Evolutionary conservation across 306 rosid species (phyloP).

Genomic region (Myrica gale): DNA sequence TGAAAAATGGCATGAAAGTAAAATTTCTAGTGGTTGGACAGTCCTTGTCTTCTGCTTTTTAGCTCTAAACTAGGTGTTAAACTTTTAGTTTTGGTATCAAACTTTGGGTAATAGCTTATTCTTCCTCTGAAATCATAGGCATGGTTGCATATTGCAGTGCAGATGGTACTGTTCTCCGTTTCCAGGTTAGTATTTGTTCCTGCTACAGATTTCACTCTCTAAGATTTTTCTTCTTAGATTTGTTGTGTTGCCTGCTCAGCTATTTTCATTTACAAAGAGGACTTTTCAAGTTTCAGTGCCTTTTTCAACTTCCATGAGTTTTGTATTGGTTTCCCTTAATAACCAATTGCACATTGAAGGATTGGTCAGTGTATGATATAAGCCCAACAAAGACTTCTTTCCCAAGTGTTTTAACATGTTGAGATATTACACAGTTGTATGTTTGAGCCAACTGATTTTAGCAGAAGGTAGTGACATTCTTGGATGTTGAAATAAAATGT

Average conservation of each 20-base stretch:
- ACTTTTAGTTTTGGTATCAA: neutral
- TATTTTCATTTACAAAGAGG: neutral
- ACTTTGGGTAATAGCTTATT: neutral
- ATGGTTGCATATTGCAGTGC: conserved; percentile 85
- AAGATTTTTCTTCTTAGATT: conserved; percentile 9
- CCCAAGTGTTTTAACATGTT: neutral
- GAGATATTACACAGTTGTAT: neutral
- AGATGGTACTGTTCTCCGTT: conserved; percentile 73
- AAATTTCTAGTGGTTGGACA: too few relatives aligned
- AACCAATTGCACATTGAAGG: neutral
- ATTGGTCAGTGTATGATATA: neutral
- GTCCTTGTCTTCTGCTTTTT: too few relatives aligned
- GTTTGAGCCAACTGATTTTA: neutral
- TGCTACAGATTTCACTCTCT: conserved; percentile 20
- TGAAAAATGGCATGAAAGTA: neutral
- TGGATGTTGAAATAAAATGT: neutral
- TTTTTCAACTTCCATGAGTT: neutral
- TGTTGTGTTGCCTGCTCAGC: neutral
- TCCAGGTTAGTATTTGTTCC: conserved; percentile 55
- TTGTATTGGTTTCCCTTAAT: neutral
- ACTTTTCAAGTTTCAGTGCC: neutral
- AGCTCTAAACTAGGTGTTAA: too few relatives aligned
- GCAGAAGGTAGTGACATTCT: neutral
- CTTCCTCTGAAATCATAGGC: conserved; percentile 49
- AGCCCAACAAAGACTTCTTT: too few relatives aligned